Percentiles rank a stretch among this genome's conserved stretches.
phyloP scores from a whole-genome alignment of 2,329 filamentous ascomycete species.

The Pestalotiopsis sp. region DNA sequence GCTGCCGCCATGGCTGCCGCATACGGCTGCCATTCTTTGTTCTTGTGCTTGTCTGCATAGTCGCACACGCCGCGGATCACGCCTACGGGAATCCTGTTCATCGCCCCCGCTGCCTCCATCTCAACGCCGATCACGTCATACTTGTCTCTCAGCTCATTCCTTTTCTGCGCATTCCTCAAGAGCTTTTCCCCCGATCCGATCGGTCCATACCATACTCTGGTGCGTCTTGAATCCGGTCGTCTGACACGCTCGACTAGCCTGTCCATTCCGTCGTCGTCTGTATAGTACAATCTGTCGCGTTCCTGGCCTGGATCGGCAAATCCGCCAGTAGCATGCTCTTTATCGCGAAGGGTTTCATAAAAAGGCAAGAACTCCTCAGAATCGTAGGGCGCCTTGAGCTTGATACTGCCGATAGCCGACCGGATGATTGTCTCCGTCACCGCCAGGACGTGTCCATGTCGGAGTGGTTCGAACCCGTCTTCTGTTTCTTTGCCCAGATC shows the following conservation, averaged over 20 bases:
- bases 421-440: slow-evolving; percentile 33
- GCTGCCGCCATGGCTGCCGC: slow-evolving; percentile 36
- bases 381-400: slow-evolving; percentile 26
- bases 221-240: slow-evolving; percentile 26
- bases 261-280: slow-evolving; percentile 13
- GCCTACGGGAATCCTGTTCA: slow-evolving; percentile 35
- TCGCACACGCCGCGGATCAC: slow-evolving; percentile 38
- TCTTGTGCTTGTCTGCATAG: slow-evolving; percentile 36
- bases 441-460: slow-evolving; percentile 26
- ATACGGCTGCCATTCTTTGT: slow-evolving; percentile 37
- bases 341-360: slow-evolving; percentile 27
- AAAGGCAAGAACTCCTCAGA: slow-evolving; percentile 21
- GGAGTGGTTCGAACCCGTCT: slow-evolving; percentile 29
- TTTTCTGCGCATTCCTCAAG: slow-evolving; percentile 26
- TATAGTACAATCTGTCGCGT: slow-evolving; percentile 26
- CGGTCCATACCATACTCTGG: slow-evolving; percentile 35
- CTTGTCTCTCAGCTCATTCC: slow-evolving; percentile 21
- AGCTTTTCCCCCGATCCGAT: slow-evolving; percentile 38
- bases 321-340: slow-evolving; percentile 23
- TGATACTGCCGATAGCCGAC: slow-evolving; percentile 38
- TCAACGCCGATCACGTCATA: slow-evolving; percentile 35
- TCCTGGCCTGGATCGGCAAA: slow-evolving; percentile 36
- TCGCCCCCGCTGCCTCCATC: slow-evolving; percentile 28
- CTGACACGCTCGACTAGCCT: slow-evolving; percentile 16
- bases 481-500: slow-evolving; percentile 36